phyloP scores from a whole-genome alignment of 441 rosid species.

The Eruca vesicaria region DNA sequence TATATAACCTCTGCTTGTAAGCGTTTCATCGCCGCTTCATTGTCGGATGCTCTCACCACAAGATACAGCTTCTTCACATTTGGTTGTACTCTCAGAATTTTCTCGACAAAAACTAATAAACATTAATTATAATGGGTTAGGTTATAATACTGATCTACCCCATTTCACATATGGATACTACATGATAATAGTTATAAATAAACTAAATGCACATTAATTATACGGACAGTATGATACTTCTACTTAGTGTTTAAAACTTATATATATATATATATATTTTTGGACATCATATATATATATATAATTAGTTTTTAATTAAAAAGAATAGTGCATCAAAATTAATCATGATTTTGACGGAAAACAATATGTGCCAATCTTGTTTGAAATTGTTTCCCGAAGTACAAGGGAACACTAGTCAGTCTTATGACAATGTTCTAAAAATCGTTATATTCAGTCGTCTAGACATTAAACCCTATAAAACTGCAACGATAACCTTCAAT shows the following conservation, averaged over 20 bases:
- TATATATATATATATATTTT: too few relatives aligned
- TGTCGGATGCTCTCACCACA: slow-evolving; percentile 28
- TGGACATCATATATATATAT: too few relatives aligned
- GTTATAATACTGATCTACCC: background rate
- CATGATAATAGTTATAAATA: background rate
- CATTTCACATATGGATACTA: background rate
- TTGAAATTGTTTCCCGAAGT: background rate
- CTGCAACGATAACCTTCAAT: too few relatives aligned
- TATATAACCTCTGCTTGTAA: slow-evolving; percentile 24
- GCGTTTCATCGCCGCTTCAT: slow-evolving; percentile 22
- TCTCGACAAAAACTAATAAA: slow-evolving; percentile 30
- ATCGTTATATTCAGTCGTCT: too few relatives aligned
- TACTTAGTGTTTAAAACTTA: too few relatives aligned
- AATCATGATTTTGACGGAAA: background rate
- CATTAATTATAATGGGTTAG: background rate
- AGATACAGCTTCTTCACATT: slow-evolving; percentile 33
- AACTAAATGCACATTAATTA: background rate
- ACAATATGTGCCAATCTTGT: background rate
- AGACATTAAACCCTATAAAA: too few relatives aligned
- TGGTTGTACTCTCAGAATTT: slow-evolving; percentile 35
- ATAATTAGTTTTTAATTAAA: background rate
- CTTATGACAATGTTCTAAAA: too few relatives aligned
- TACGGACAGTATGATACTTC: background rate
- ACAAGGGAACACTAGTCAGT: too few relatives aligned
- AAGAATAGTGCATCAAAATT: background rate